Conservation (phyloP, 305 asterid species). For the Petunia hybrid region DNA sequence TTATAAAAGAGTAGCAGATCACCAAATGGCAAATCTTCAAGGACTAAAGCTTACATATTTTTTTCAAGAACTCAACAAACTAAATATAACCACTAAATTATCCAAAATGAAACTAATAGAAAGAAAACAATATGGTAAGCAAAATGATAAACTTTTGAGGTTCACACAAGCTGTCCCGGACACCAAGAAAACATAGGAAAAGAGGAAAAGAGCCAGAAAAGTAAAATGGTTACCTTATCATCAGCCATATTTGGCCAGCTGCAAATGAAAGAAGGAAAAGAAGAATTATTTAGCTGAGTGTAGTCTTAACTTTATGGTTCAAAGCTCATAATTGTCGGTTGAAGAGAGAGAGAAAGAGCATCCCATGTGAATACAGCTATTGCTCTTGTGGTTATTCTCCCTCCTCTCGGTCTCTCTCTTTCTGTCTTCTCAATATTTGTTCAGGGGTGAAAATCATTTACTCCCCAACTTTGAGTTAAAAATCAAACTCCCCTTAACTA, state of each 20-base stretch:
- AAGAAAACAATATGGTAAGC: not conserved
- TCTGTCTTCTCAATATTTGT: constrained; percentile 21
- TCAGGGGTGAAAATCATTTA: no score
- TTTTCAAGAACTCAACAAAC: not conserved
- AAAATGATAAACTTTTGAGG: not conserved
- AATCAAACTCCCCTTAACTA: no score
- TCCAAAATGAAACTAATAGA: not conserved
- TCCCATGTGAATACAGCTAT: constrained; percentile 87
- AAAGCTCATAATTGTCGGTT: constrained; percentile 69
- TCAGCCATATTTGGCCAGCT: constrained; percentile 56
- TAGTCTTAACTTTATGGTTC: constrained; percentile 47
- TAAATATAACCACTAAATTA: not conserved
- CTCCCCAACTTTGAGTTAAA: no score
- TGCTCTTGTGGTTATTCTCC: constrained; percentile 38
- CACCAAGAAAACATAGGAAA: not conserved
- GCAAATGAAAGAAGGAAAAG: constrained; percentile 34
- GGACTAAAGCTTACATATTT: not conserved
- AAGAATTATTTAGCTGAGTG: constrained; percentile 35
- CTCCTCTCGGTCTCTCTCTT: constrained; percentile 31
- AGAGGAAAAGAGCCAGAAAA: not conserved
- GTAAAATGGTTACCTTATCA: constrained; percentile 55
- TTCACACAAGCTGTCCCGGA: no score
- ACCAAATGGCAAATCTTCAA: not conserved
- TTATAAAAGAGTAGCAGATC: not conserved
- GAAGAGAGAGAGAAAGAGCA: constrained; percentile 49